Evolutionary conservation across 1,284 basidiomycete species (phyloP).

Genomic region (Papiliotrema flavescens): DNA sequence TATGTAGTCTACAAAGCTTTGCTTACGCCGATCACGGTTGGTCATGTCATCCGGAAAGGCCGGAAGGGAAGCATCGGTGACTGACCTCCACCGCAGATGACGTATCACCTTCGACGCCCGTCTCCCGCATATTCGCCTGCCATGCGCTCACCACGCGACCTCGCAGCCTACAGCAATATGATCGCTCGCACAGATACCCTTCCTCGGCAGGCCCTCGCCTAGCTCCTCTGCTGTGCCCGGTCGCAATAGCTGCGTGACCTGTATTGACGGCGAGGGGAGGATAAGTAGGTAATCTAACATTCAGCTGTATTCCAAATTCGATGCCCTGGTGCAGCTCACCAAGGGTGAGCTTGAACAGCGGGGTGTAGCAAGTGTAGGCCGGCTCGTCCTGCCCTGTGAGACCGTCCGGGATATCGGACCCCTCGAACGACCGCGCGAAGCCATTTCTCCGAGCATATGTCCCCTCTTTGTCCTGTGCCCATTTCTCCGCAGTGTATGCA

Average conservation of each 20-base stretch:
- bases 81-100: too few relatives aligned
- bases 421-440: constrained; percentile 47
- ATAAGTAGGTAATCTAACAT: constrained; percentile 77
- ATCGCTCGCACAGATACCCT: constrained; percentile 77
- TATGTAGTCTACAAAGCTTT: too few relatives aligned
- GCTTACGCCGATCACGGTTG: too few relatives aligned
- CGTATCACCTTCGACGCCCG: too few relatives aligned
- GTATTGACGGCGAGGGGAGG: constrained; percentile 48
- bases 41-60: too few relatives aligned
- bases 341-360: constrained; percentile 67
- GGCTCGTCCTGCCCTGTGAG: constrained; percentile 58
- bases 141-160: constrained; percentile 8
- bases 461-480: constrained; percentile 47
- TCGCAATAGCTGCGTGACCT: constrained; percentile 61
- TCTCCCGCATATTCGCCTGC: too few relatives aligned
- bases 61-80: too few relatives aligned
- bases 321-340: constrained; percentile 52
- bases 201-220: constrained; percentile 70
- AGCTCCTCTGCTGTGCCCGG: constrained; percentile 65
- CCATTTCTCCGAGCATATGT: constrained; percentile 55
- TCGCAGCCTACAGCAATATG: constrained; percentile 68
- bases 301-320: neutral
- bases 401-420: constrained; percentile 49
- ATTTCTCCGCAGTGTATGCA: constrained; percentile 60
- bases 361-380: constrained; percentile 46